These are phyloP conservation scores for Umbelopsis sp. DNA, from an alignment of 192 early-diverging fungal genomes.

Conservation along the genomic window DNA sequence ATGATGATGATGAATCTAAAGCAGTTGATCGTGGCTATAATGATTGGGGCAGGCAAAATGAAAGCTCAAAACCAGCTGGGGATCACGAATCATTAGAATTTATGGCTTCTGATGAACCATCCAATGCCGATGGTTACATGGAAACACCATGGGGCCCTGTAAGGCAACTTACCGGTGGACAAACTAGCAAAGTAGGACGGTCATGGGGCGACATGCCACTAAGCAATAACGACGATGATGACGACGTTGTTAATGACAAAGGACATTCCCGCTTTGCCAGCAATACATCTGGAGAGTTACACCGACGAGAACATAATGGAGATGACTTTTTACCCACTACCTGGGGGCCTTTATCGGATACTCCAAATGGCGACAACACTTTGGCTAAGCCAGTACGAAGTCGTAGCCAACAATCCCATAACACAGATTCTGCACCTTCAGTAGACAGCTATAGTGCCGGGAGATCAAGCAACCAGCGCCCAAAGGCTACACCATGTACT, in stretches of 20 bases:
- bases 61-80: background rate
- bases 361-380: too few species aligned
- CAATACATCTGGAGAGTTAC: too few species aligned
- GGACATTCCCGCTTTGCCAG: too few species aligned
- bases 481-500: background rate
- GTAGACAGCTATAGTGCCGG: too few species aligned
- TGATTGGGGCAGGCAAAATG: background rate
- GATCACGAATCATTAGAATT: background rate
- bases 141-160: conserved; percentile 8
- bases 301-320: too few species aligned
- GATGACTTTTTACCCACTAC: too few species aligned
- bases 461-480: background rate
- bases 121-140: background rate
- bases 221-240: background rate
- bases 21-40: background rate
- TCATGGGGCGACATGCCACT: background rate
- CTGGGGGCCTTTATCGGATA: too few species aligned
- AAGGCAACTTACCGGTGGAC: background rate
- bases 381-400: too few species aligned
- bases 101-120: background rate
- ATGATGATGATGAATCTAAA: background rate
- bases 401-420: too few species aligned
- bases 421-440: too few species aligned
- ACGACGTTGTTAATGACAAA: background rate
- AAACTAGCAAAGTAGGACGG: background rate